A percentile compares a stretch with the other conserved stretches of the same genome.
Evolutionary conservation across 305 asterid genomes (phyloP).

Genomic region (Fraxinus nigra): DNA sequence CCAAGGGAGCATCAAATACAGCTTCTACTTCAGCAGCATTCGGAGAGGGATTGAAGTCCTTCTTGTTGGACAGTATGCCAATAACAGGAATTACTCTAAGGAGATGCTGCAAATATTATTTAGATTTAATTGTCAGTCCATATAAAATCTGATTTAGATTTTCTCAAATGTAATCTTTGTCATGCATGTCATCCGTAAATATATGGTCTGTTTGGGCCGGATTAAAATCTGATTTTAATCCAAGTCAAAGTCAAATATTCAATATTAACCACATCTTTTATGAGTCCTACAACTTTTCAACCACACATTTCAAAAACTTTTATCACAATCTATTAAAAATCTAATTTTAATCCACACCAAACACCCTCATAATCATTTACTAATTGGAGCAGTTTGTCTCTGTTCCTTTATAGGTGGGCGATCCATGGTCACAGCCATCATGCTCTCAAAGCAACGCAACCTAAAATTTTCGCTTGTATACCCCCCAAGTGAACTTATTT

Average conservation of each 20-base stretch:
- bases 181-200: neutral
- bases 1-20: constrained; percentile 90
- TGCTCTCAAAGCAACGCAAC: neutral
- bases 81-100: constrained; percentile 91
- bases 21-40: constrained; percentile 83
- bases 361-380: neutral
- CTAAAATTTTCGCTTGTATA: neutral
- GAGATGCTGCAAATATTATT: constrained; percentile 62
- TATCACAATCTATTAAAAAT: too few species aligned
- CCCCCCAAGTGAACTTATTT: neutral
- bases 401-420: neutral
- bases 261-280: too few species aligned
- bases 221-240: too few species aligned
- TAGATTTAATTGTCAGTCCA: neutral
- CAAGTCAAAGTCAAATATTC: too few species aligned
- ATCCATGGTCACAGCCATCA: neutral
- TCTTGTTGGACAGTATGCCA: constrained; percentile 70
- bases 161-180: neutral
- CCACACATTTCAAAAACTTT: too few species aligned
- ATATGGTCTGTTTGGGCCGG: neutral
- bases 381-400: neutral
- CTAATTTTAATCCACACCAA: too few species aligned
- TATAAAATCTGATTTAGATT: neutral
- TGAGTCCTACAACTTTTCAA: too few species aligned
- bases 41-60: constrained; percentile 58